Conservation (phyloP, 2,329 filamentous ascomycete genomes). For the Tolypocladium sp. region DNA sequence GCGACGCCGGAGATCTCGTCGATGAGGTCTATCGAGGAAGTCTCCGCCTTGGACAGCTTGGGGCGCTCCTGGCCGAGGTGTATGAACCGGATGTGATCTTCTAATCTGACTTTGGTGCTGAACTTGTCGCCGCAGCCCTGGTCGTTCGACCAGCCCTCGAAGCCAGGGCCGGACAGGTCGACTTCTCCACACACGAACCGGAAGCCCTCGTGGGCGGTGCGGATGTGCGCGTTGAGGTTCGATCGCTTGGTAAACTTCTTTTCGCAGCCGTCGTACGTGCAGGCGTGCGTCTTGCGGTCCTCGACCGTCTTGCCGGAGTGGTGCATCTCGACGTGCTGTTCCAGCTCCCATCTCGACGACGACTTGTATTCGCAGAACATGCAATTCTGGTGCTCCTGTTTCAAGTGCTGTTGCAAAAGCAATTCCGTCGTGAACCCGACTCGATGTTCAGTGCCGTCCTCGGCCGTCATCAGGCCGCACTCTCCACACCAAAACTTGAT, state of each 20-base stretch:
- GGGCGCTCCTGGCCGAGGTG: constrained; percentile 58
- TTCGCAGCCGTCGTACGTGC: constrained; percentile 58
- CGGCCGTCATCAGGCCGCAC: constrained; percentile 41
- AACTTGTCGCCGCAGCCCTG: constrained; percentile 70
- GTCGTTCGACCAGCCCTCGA: constrained; percentile 54
- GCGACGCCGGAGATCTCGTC: constrained; percentile 33
- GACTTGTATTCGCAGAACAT: constrained; percentile 64
- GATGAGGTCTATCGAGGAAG: constrained; percentile 20
- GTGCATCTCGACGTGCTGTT: constrained; percentile 68
- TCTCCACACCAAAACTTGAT: constrained; percentile 69
- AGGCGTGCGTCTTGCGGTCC: constrained; percentile 57
- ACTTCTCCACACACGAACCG: constrained; percentile 72
- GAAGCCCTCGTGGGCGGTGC: constrained; percentile 65
- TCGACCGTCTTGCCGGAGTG: constrained; percentile 57
- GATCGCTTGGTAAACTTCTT: constrained; percentile 73
- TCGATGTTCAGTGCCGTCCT: constrained; percentile 28
- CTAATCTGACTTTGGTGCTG: constrained; percentile 66
- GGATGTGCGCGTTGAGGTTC: constrained; percentile 76
- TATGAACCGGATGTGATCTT: constrained; percentile 75
- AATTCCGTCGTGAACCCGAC: constrained; percentile 63
- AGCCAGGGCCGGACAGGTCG: constrained; percentile 46
- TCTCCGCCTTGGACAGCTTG: constrained; percentile 13
- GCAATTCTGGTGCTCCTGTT: constrained; percentile 65
- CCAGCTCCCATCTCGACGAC: constrained; percentile 56
- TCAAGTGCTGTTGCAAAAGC: constrained; percentile 65